Evolutionary conservation across 306 rosid species (phyloP).

Genomic region (Sesbania bispinosa): DNA sequence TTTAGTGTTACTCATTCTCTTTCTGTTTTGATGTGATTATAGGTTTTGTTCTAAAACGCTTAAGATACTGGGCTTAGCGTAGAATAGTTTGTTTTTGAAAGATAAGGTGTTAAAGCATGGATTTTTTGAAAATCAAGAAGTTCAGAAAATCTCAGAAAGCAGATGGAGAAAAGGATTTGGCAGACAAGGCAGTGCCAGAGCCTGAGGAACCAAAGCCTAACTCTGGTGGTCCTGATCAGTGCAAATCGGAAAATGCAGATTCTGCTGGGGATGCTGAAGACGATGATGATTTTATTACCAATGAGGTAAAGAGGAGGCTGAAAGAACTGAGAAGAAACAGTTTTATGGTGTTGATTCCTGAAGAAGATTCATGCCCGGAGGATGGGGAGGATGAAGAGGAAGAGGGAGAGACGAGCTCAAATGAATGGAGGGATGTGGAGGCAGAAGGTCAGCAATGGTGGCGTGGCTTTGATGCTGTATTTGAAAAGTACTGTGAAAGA

Average conservation of each 20-base stretch:
- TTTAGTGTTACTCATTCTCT: not conserved
- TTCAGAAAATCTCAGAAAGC: slow-evolving; percentile 63
- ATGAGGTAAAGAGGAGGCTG: slow-evolving; percentile 87
- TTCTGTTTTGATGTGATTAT: slow-evolving; percentile 25
- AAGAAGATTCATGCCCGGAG: slow-evolving; percentile 78
- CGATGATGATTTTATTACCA: slow-evolving; percentile 82
- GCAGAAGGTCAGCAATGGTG: slow-evolving; percentile 97
- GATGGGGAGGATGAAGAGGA: slow-evolving; percentile 78
- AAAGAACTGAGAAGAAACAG: slow-evolving; percentile 91
- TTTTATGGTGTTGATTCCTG: slow-evolving; percentile 95
- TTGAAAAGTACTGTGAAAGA: slow-evolving; percentile 77
- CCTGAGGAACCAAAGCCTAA: slow-evolving; percentile 51
- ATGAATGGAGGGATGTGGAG: slow-evolving; percentile 95
- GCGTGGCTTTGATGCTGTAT: slow-evolving; percentile 89
- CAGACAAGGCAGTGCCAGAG: slow-evolving; percentile 38
- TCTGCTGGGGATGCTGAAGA: slow-evolving; percentile 62
- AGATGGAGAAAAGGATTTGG: slow-evolving; percentile 36
- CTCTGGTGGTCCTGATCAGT: slow-evolving; percentile 29
- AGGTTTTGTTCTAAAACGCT: slow-evolving; percentile 26
- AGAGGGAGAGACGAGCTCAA: slow-evolving; percentile 47
- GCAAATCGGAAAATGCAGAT: slow-evolving; percentile 52
- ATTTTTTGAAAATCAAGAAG: slow-evolving; percentile 68
- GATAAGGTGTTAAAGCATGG: slow-evolving; percentile 40
- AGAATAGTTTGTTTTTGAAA: slow-evolving; percentile 16
- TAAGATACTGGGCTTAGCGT: not conserved